Conservation (phyloP, 495 filamentous ascomycete species). For the Xylaria palmicola region DNA sequence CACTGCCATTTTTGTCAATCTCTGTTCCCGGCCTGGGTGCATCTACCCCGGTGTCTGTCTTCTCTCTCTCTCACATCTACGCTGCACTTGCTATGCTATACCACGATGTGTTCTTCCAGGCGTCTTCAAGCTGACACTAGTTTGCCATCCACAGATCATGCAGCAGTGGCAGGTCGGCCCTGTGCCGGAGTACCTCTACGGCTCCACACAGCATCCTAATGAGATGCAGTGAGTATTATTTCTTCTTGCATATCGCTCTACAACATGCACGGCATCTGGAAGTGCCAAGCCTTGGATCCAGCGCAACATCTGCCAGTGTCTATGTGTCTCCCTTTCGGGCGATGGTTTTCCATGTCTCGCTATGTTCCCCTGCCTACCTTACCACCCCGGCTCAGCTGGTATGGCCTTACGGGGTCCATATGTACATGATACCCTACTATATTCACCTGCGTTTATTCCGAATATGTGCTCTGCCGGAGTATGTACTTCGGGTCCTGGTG, state of each 20-base stretch:
- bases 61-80: not conserved
- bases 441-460: not conserved
- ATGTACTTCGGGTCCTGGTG: constrained; percentile 5
- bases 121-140: constrained; percentile 27
- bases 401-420: constrained; percentile 12
- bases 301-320: constrained; percentile 6
- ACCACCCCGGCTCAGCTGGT: constrained; percentile 17
- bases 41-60: not conserved
- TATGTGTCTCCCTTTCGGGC: constrained; percentile 9
- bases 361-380: not conserved
- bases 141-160: constrained; percentile 45
- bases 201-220: constrained; percentile 48
- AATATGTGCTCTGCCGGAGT: not conserved
- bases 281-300: constrained; percentile 5
- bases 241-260: constrained; percentile 14
- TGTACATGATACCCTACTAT: constrained; percentile 18
- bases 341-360: constrained; percentile 1
- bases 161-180: constrained; percentile 53
- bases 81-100: not conserved
- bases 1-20: not conserved
- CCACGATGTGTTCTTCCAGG: not conserved
- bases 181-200: constrained; percentile 46
- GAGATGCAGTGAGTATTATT: constrained; percentile 53
- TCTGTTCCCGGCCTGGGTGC: not conserved
- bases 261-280: constrained; percentile 36